These are phyloP conservation scores for Leishmania arabica DNA, from an alignment of 208 protist species.

Conservation along the genomic window DNA sequence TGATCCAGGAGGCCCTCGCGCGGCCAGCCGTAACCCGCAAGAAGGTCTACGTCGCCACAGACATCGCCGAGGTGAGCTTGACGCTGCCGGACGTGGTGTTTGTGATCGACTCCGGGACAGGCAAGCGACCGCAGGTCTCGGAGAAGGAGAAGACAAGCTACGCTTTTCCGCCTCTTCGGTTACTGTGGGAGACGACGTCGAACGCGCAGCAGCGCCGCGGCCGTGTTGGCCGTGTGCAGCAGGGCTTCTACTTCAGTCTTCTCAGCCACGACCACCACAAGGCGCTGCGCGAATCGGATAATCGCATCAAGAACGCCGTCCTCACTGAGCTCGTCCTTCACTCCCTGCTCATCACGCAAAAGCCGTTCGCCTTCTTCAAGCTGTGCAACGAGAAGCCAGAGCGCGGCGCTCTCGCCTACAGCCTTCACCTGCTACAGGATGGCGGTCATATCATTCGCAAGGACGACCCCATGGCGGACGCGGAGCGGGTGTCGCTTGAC, in stretches of 20 bases:
- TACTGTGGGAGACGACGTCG: constrained; percentile 73
- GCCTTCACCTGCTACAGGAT: constrained; percentile 65
- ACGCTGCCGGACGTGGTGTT: constrained; percentile 96
- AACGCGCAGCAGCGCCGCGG: constrained; percentile 77
- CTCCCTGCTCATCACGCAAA: constrained; percentile 65
- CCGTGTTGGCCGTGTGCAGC: constrained; percentile 82
- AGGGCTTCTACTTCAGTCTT: constrained; percentile 89
- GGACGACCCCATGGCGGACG: constrained; percentile 35
- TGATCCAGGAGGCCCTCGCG: constrained; percentile 92
- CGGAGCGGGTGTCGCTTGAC: constrained; percentile 39
- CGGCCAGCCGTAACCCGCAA: constrained; percentile 75
- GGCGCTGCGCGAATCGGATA: constrained; percentile 34
- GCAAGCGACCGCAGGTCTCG: constrained; percentile 72
- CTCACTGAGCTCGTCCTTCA: constrained; percentile 82
- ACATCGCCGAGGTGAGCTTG: constrained; percentile 97
- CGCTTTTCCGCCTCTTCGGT: constrained; percentile 73
- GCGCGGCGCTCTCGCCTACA: constrained; percentile 50
- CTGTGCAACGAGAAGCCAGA: constrained; percentile 75
- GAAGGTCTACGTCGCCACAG: constrained; percentile 95
- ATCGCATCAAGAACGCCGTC: constrained; percentile 64
- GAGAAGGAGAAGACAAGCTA: constrained; percentile 51
- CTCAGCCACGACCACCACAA: constrained; percentile 44
- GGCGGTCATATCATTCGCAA: constrained; percentile 61
- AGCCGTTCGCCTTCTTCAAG: constrained; percentile 63
- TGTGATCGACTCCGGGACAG: constrained; percentile 95